A percentile compares a stretch with the other conserved stretches of the same genome.
These are phyloP conservation scores for Pezizomycotina sp. DNA, from an alignment of 2,329 filamentous ascomycete species.

Conservation along the genomic window DNA sequence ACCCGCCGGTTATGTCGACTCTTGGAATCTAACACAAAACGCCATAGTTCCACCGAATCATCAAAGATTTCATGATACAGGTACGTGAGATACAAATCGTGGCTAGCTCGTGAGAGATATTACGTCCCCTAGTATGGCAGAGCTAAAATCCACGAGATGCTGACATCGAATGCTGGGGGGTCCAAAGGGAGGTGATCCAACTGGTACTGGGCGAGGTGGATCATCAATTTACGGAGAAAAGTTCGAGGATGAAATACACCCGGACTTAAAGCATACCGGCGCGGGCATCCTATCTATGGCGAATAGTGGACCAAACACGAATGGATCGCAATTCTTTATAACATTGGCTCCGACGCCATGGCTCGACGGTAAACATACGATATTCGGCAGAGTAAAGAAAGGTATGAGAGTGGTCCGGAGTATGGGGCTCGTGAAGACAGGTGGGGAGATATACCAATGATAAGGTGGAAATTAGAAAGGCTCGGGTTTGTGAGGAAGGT, in stretches of 20 bases:
- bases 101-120: no score
- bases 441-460: slow-evolving; percentile 64
- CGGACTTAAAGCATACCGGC: slow-evolving; percentile 71
- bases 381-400: slow-evolving; percentile 77
- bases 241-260: slow-evolving; percentile 78
- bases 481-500: slow-evolving; percentile 49
- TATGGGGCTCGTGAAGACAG: slow-evolving; percentile 77
- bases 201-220: slow-evolving; percentile 80
- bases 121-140: no score
- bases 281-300: slow-evolving; percentile 94
- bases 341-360: slow-evolving; percentile 88
- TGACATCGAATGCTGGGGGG: no score
- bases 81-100: no score
- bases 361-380: slow-evolving; percentile 93
- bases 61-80: slow-evolving; percentile 92
- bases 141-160: no score
- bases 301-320: slow-evolving; percentile 81
- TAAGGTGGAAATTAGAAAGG: slow-evolving; percentile 61
- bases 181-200: slow-evolving; percentile 78
- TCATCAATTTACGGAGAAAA: slow-evolving; percentile 80
- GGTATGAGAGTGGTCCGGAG: slow-evolving; percentile 72
- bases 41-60: slow-evolving; percentile 67
- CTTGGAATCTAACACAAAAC: slow-evolving; percentile 8
- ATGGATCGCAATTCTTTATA: slow-evolving; percentile 91
- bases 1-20: no score